Evolutionary conservation across 352 stramenopile genomes (phyloP).

Genomic region (Phytophthora boehmeriae): DNA sequence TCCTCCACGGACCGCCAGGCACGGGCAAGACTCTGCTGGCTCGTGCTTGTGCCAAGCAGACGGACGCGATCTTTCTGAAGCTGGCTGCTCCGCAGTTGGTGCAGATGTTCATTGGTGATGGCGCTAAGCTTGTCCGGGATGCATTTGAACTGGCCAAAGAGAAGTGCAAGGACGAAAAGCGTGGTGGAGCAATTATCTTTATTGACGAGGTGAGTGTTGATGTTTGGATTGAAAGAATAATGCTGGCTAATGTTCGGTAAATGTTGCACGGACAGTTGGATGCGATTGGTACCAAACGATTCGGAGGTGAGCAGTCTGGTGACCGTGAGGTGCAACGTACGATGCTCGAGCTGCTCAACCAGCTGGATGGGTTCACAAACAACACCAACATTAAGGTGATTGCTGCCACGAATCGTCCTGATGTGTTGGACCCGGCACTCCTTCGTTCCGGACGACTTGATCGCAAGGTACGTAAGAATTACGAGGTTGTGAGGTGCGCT

Average conservation of each 20-base stretch:
- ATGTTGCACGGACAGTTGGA: slow-evolving; percentile 82
- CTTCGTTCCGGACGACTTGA: slow-evolving; percentile 92
- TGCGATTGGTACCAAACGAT: slow-evolving; percentile 98
- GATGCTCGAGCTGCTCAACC: slow-evolving; percentile 98
- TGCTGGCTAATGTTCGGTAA: slow-evolving; percentile 1
- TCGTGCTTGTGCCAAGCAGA: slow-evolving; percentile 98
- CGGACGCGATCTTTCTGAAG: slow-evolving; percentile 99
- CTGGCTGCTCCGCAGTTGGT: slow-evolving; percentile 98
- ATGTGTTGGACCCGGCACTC: slow-evolving; percentile 97
- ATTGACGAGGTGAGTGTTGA: slow-evolving; percentile 93
- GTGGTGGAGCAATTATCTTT: slow-evolving; percentile 97
- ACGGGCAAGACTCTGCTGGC: slow-evolving; percentile 99
- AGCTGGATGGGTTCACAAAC: slow-evolving; percentile 98
- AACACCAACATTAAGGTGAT: slow-evolving; percentile 99
- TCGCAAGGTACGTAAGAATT: slow-evolving; percentile 85
- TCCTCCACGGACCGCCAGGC: slow-evolving; percentile 96
- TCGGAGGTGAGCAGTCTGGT: slow-evolving; percentile 96
- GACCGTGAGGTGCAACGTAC: slow-evolving; percentile 98
- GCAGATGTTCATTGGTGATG: slow-evolving; percentile 99
- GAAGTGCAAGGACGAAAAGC: slow-evolving; percentile 91
- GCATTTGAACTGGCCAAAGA: slow-evolving; percentile 97
- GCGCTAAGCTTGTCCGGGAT: slow-evolving; percentile 97
- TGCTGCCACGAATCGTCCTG: slow-evolving; percentile 96
- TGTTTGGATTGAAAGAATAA: not conserved
- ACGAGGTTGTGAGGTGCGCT: not conserved